Base-by-base conservation (phyloP, 2,329 filamentous ascomycete species). In the Calonectria hongkongensis region DNA sequence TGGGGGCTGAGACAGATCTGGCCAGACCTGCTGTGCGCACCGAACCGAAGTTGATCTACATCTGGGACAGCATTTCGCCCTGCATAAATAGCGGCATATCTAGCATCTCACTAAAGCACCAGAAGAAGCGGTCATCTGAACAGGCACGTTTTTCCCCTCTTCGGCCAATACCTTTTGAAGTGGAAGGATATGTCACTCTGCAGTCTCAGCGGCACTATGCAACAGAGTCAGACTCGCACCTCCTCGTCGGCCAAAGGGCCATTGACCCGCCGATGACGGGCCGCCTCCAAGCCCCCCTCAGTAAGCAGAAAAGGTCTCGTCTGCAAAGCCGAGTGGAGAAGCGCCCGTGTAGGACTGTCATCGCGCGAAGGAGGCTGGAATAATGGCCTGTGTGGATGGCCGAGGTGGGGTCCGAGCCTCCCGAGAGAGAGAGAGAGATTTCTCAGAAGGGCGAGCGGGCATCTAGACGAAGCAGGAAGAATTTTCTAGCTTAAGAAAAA, bases 391-490 rank as follows among this genome's bases (percentile, higher is more conserved):
- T 39, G 56, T 62, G 50, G 43, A 71, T 69, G 68, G 73, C 64
- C 47, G 73, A 77, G 71, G 76, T 68, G 66, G 66, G 33, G 66
- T 50, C 43, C 43, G 43, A 43, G 15, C 12, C 16, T 62, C 33
- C 36, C 39, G 33, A 15, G n/a, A 48, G 51, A 62, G n/a, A 48
- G 51, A 62, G n/a, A 48, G 51, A 48, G 51, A 62, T 36, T 27
- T 39, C n/a, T 27, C 4, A 62, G 43, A 45, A 45, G 43, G 43
- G 43, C 43, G n/a, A 45, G 16, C n/a, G 33, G 10, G 2, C 7
- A 36, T 45, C 18, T n/a, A 9, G 43, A 45, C n/a, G n/a, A 45
- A 21, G 43, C 16, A 45, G 10, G 3, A 45, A n/a, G 8, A n/a
- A n/a, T 45, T 45, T 45, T 47, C 47, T 67, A 36, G 65, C 16